Conservation (phyloP, 2,329 filamentous ascomycete genomes). For the Parastagonospora avenae region DNA sequence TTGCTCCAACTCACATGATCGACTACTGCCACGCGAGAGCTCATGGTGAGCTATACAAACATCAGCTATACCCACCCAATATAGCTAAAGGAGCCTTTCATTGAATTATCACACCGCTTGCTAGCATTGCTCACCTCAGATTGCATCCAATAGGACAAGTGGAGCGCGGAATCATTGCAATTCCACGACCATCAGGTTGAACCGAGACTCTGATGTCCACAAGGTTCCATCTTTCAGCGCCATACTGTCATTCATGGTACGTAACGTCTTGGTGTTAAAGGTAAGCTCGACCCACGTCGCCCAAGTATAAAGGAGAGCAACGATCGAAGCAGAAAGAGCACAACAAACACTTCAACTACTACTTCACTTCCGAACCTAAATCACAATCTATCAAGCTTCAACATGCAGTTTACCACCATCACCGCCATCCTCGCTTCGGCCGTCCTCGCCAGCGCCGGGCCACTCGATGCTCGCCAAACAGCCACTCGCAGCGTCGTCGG, state of each 20-base stretch:
- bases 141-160: no score
- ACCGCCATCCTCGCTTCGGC: not conserved
- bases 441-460: not conserved
- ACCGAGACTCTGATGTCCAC: no score
- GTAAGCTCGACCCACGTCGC: not conserved
- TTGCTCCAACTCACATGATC: no score
- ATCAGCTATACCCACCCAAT: no score
- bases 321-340: not conserved
- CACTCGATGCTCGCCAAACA: not conserved
- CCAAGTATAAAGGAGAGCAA: not conserved
- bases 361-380: not conserved
- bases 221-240: no score
- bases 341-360: not conserved
- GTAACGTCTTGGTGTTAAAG: not conserved
- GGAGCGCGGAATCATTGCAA: no score
- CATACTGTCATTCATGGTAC: not conserved
- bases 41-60: no score
- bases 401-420: not conserved
- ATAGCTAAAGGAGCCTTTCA: no score
- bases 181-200: no score
- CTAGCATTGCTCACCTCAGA: no score
- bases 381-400: not conserved
- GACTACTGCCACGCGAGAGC: no score
- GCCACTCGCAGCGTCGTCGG: not conserved
- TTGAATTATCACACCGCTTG: no score